Evolutionary conservation across 2,329 filamentous ascomycete species (phyloP), one percentile per base, ranked within the genome.

Genomic region (Xylaria hypoxylon): DNA sequence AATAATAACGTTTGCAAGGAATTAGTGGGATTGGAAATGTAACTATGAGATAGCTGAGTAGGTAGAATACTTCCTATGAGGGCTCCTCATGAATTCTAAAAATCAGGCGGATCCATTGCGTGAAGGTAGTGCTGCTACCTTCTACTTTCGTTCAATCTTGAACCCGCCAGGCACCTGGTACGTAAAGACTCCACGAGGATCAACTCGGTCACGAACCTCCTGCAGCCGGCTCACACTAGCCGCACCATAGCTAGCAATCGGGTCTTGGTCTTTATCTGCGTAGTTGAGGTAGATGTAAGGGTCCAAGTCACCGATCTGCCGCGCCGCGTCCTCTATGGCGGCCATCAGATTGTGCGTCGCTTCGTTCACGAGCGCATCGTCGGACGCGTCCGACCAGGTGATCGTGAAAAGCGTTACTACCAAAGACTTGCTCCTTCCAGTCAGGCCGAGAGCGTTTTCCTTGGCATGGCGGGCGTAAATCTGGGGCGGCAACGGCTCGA

Each of bases 401-500:
- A 40, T 17, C 26, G 47, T 31, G 11, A 51, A 24, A n/a, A 51
- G 26, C 5, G 13, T 10, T 8, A 51, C 28, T 2, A 51, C 26
- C 13, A 51, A 13, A 17, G 47, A n/a, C 26, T 56, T 28, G 10
- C 28, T 31, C 28, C 28, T 31, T 5, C 28, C 28, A 31, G 47
- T 59, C 35, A 72, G 58, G 5, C 70, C 70, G 10, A 72, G 53
- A 6, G 66, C 64, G 48, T 69, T 70, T n/a, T n/a, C 28, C 13
- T 48, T 57, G 24, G 42, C 45, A 6, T 50, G 56, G 15, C 59
- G 66, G 24, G 52, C 31, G 48, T 72, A 73, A 26, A 72, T 60
- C 19, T 53, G 50, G 22, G 70, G 70, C 42, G 70, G 68, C 31
- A 73, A 28, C 1, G 71, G 67, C 40, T 73, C 70, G 5, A 70